phyloP scores from a whole-genome alignment of 1,284 basidiomycete genomes.

The Tilletiaria anomala region DNA sequence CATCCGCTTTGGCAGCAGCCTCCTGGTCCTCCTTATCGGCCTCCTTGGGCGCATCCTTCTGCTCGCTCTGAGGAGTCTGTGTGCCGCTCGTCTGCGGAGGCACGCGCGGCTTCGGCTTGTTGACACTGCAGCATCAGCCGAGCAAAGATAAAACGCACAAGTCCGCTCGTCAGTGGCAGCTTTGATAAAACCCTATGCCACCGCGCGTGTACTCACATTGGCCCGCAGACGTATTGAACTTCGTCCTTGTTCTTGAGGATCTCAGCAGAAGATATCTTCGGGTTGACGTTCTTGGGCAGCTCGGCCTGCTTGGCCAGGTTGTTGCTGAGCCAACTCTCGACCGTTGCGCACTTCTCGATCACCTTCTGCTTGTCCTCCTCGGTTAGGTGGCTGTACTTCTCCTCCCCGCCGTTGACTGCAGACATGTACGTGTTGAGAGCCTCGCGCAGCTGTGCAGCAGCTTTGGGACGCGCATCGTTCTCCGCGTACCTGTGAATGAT shows the following conservation, averaged over 20 bases:
- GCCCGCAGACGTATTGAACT: conserved; percentile 28
- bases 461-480: conserved; percentile 34
- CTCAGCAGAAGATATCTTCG: conserved; percentile 30
- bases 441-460: conserved; percentile 31
- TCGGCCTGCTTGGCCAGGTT: conserved; percentile 35
- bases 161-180: too few species aligned
- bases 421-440: conserved; percentile 35
- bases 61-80: too few species aligned
- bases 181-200: too few species aligned
- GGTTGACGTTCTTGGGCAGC: conserved; percentile 36
- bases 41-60: too few species aligned
- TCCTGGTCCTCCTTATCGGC: too few species aligned
- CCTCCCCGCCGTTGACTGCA: conserved; percentile 31
- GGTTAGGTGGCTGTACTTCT: conserved; percentile 33
- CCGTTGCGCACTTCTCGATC: conserved; percentile 34
- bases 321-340: conserved; percentile 36
- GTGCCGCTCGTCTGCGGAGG: too few species aligned
- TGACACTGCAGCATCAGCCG: too few species aligned
- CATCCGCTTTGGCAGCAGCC: too few species aligned
- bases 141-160: too few species aligned
- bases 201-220: too few species aligned
- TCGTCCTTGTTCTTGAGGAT: conserved; percentile 38
- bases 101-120: too few species aligned
- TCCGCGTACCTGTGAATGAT: conserved; percentile 29
- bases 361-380: conserved; percentile 39